Base-by-base conservation (phyloP, 768 basidiomycete genomes). In the Sporobolomyces roseus region DNA sequence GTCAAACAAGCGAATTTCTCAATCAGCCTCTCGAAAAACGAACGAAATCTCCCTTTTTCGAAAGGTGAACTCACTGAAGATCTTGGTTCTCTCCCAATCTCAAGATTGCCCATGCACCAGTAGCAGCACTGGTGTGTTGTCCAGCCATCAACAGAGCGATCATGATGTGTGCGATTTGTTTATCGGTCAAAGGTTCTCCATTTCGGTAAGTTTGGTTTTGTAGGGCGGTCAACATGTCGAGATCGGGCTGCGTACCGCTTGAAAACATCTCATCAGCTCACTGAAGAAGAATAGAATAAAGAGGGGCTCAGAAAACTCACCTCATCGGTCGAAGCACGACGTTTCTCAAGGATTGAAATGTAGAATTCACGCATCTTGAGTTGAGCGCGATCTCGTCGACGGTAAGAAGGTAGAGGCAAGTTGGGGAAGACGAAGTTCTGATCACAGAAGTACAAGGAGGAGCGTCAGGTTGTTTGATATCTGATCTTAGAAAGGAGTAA, bases 111-210 rank as follows among this genome's bases (percentile, higher is more conserved):
- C 96, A 99, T 14, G 92, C 88, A 36, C 87, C 87, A 27, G 91
- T 88, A 3, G 96, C 88, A 19, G 96, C 96, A 74, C 89, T 91
- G 0, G 96, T 99, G 80, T 99, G 96, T 80, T 99, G 96, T 45
- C 96, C 96, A 50, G 96, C 96, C 96, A 99, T 98, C 71, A 99
- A 86, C 52, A 99, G 85, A 21, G 96, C 96, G 76, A 97, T 99
- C 88, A 99, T 87, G 77, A 99, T 93, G 77, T 98, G 96, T 0
- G 96, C 93, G 67, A 98, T 88, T 79, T 98, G 91, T 73, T 89
- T 87, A 77, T 99, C 93, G 68, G 83, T 84, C 46, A 98, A 83
- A 3, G 82, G 77, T 51, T 83, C 82, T 63, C 96, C 96, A 74
- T 85, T 83, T 71, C 89, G 88, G 80, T 99, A 98, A 58, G 81